Evolutionary conservation across 306 rosid species (phyloP).

Genomic region (Dalbergia oliveri): DNA sequence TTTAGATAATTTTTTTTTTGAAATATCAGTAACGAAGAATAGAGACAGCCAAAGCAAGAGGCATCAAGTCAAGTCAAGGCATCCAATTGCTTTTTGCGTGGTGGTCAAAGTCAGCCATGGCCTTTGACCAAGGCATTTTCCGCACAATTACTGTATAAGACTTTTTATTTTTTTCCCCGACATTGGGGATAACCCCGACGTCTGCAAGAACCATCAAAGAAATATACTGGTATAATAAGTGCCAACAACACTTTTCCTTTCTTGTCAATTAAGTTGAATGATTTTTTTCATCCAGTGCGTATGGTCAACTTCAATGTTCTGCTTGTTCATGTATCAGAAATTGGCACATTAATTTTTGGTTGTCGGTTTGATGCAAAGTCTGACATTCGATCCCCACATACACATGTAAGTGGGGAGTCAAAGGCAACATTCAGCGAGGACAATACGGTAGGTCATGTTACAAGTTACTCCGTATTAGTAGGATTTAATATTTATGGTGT

Average conservation of each 20-base stretch:
- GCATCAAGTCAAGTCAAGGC: neutral
- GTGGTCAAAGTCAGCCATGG: neutral
- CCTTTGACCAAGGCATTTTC: slow-evolving; percentile 26
- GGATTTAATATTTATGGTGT: too few species aligned
- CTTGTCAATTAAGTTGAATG: slow-evolving; percentile 12
- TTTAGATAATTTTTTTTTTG: too few species aligned
- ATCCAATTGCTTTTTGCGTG: neutral
- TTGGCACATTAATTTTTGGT: slow-evolving; percentile 16
- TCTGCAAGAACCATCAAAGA: too few species aligned
- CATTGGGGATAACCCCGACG: too few species aligned
- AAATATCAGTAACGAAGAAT: neutral
- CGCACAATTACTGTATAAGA: too few species aligned
- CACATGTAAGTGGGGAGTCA: too few species aligned
- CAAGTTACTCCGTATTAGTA: too few species aligned
- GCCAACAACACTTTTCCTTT: slow-evolving; percentile 6
- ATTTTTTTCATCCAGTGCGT: neutral
- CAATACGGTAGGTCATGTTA: too few species aligned
- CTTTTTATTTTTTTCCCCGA: too few species aligned
- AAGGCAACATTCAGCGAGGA: too few species aligned
- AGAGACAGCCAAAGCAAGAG: neutral
- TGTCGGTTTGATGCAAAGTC: slow-evolving; percentile 30
- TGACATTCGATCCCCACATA: neutral
- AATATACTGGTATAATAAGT: too few species aligned
- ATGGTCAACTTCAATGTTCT: slow-evolving; percentile 28
- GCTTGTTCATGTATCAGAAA: neutral